Percentiles rank a stretch among this genome's conserved stretches.
Evolutionary conservation across 345 rosid species (phyloP).

Genomic region (Salix caprea): DNA sequence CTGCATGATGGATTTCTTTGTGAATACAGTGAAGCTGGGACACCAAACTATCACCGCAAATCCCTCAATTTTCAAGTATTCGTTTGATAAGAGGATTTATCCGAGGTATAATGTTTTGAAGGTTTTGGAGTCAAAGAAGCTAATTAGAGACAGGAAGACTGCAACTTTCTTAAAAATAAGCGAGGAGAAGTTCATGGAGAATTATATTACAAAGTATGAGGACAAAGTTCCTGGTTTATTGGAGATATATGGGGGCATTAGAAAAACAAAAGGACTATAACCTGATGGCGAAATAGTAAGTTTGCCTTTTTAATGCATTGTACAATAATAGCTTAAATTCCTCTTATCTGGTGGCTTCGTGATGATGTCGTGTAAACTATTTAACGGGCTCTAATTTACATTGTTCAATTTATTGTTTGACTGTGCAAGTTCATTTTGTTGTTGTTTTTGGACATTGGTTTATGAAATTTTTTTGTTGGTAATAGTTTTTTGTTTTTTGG

Average conservation of each 20-base stretch:
- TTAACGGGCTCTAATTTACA: no score
- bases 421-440: no score
- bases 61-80: constrained; percentile 13
- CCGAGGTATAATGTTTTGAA: constrained; percentile 20
- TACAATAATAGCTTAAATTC: no score
- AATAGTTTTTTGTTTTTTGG: no score
- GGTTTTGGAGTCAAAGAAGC: constrained; percentile 23
- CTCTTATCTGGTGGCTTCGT: no score
- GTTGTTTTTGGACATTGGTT: no score
- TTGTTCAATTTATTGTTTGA: no score
- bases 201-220: constrained; percentile 5
- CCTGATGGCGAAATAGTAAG: no score
- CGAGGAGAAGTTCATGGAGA: constrained; percentile 18
- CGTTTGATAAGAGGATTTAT: constrained; percentile 18
- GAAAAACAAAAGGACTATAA: no score
- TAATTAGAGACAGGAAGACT: background rate
- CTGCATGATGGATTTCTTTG: constrained; percentile 14
- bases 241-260: background rate
- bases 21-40: constrained; percentile 13
- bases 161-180: background rate
- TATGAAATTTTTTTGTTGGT: no score
- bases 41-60: background rate
- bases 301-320: no score
- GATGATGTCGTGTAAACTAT: no score
- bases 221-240: constrained; percentile 16